Base-by-base conservation (phyloP, 768 basidiomycete genomes). In the Rhizopogon vesiculosus region DNA sequence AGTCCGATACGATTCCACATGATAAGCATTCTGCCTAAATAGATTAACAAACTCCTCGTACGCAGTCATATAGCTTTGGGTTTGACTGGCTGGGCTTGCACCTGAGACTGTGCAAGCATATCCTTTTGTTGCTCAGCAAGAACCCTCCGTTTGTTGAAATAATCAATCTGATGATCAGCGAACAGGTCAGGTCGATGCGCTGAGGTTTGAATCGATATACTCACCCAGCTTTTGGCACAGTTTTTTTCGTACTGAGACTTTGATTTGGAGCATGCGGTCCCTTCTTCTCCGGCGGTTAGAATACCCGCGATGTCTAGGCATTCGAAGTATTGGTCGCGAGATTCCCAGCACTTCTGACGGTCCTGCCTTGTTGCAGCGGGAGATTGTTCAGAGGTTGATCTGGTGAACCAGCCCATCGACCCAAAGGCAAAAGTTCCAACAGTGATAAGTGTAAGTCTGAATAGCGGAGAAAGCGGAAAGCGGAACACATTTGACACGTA, bases 171-270 rank as follows among this genome's bases (percentile, higher is more conserved):
- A 35, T 58, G 42, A 9, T 13, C 48, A 53, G 42, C 31, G 5
- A 43, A 45, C 18, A 45, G 39, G 9, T 41, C 10, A 25, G 29
- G 22, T 55, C 51, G 19, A 29, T 51, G 45, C 35, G 45, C 42
- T 35, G 35, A 60, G 19, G 45, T 10, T 10, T 22, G 19, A 2
- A 52, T 19, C 16, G 28, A 39, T 35, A 22, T 18, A 78, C 86
- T 55, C 68, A 93, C 93, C 93, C 93, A 96, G 71, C 93, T 94
- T 70, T 84, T 86, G 2, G 91, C 91, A 66, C 93, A 96, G 61
- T 78, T 84, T 56, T 73, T 71, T 53, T 89, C 82, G 70, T 95
- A 98, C 4, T 51, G 63, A 38, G 70, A 72, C 59, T 79, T 81
- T 68, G 89, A 78, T 12, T 69, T 62, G 3, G 74, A 64, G 64